These are phyloP conservation scores for Diaporthe amygdali DNA, from an alignment of 2,329 filamentous ascomycete species.

Conservation along the genomic window DNA sequence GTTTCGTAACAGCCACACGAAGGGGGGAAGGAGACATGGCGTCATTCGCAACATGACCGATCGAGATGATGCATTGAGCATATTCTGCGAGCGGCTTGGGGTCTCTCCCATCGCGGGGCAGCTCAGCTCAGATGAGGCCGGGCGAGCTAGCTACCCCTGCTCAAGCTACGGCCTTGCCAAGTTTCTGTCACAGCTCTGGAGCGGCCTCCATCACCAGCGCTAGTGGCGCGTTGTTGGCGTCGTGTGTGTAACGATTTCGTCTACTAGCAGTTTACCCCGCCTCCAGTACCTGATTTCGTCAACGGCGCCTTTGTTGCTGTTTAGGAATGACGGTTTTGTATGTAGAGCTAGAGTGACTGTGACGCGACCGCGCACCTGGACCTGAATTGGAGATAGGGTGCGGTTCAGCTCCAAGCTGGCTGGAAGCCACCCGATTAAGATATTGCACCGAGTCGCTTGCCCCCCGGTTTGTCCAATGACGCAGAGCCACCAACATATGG, in stretches of 20 bases:
- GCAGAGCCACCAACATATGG: not conserved
- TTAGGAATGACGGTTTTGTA: constrained; percentile 1
- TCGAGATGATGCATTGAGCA: constrained; percentile 12
- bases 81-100: not conserved
- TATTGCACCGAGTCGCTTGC: not conserved
- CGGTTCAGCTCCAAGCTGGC: not conserved
- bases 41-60: constrained; percentile 1
- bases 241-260: not conserved
- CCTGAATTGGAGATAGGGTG: not conserved
- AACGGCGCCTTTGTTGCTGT: constrained; percentile 9
- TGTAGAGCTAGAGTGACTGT: not conserved
- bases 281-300: constrained; percentile 8
- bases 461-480: not conserved
- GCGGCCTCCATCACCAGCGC: constrained; percentile 8
- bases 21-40: not conserved
- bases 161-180: constrained; percentile 7
- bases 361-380: not conserved
- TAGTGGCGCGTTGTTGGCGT: not conserved
- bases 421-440: not conserved
- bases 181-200: constrained; percentile 1
- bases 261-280: constrained; percentile 13
- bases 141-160: constrained; percentile 15
- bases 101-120: not conserved
- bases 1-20: constrained; percentile 4
- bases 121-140: not conserved